A percentile compares a stretch with the other conserved stretches of the same genome.
Evolutionary conservation across 1,284 basidiomycete genomes (phyloP).

Genomic region (Malassezia pachydermatis): DNA sequence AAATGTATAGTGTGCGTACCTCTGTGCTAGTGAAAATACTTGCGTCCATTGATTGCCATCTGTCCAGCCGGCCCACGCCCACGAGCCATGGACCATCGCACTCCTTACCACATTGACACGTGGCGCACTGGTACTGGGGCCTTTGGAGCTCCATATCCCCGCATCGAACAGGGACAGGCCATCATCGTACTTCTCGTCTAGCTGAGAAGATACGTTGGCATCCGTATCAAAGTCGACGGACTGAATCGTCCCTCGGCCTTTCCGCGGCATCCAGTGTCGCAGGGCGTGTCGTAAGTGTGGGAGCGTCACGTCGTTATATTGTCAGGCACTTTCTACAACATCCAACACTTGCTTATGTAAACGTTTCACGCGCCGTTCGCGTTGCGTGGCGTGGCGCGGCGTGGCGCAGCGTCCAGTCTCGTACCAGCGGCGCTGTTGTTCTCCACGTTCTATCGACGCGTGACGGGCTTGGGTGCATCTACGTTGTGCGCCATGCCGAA

Average conservation of each 20-base stretch:
- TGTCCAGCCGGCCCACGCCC: slow-evolving; percentile 31
- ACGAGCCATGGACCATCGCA: slow-evolving; percentile 25
- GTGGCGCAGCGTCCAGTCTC: too few relatives aligned
- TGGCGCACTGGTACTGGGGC: slow-evolving; percentile 27
- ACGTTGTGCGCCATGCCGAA: too few relatives aligned
- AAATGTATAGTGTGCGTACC: slow-evolving; percentile 2
- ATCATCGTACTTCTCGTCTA: slow-evolving; percentile 40
- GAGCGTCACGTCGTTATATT: too few relatives aligned
- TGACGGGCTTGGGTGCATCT: too few relatives aligned
- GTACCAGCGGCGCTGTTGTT: background rate
- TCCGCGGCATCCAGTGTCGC: slow-evolving; percentile 7
- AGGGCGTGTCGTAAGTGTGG: too few relatives aligned
- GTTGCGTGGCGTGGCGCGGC: too few relatives aligned
- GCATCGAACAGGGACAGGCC: slow-evolving; percentile 25
- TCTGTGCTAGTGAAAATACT: slow-evolving; percentile 16
- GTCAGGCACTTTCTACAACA: too few relatives aligned
- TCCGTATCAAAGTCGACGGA: slow-evolving; percentile 45
- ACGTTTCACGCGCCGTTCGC: too few relatives aligned
- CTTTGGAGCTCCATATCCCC: slow-evolving; percentile 36
- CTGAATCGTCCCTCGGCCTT: slow-evolving; percentile 7
- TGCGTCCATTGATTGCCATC: slow-evolving; percentile 36
- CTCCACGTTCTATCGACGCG: background rate
- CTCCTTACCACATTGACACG: slow-evolving; percentile 23
- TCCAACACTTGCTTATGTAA: too few relatives aligned
- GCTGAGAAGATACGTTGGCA: slow-evolving; percentile 22